Conservation (phyloP, 108 stramenopile genomes). For the Mayamaea pseudoterrestris region DNA sequence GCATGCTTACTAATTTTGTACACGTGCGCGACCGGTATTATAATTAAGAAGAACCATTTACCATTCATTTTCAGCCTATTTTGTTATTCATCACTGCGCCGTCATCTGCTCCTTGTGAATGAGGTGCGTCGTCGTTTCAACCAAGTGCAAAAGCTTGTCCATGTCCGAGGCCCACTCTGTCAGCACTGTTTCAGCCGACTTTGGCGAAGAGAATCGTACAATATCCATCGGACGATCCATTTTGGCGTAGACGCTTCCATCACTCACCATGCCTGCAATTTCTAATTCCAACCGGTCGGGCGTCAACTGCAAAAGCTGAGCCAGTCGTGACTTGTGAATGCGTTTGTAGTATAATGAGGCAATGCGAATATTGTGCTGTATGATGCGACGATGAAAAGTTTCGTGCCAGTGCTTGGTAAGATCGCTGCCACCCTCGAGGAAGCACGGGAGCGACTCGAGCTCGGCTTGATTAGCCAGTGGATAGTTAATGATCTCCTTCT, state of each 20-base stretch:
- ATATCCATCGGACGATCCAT: slow-evolving; percentile 94
- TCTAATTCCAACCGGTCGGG: slow-evolving; percentile 59
- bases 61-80: not conserved
- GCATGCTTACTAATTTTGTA: no score
- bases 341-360: slow-evolving; percentile 81
- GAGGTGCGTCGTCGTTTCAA: slow-evolving; percentile 93
- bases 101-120: slow-evolving; percentile 95
- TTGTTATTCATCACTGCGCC: slow-evolving; percentile 1
- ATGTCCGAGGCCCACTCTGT: slow-evolving; percentile 93
- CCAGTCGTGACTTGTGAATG: slow-evolving; percentile 77
- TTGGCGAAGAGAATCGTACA: slow-evolving; percentile 62
- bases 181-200: slow-evolving; percentile 74
- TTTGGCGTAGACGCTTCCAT: slow-evolving; percentile 74
- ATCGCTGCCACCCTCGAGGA: slow-evolving; percentile 41
- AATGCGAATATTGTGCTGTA: slow-evolving; percentile 96
- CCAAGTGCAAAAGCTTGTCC: slow-evolving; percentile 75
- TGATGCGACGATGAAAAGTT: slow-evolving; percentile 79
- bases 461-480: slow-evolving; percentile 68
- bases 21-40: no score
- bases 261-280: slow-evolving; percentile 80
- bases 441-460: slow-evolving; percentile 51
- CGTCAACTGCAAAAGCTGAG: slow-evolving; percentile 74
- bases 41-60: not conserved
- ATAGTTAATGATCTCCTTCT: slow-evolving; percentile 88
- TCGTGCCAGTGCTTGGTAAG: slow-evolving; percentile 55